Evolutionary conservation across 345 rosid species (phyloP).

Genomic region (Eucalyptus brandiana): DNA sequence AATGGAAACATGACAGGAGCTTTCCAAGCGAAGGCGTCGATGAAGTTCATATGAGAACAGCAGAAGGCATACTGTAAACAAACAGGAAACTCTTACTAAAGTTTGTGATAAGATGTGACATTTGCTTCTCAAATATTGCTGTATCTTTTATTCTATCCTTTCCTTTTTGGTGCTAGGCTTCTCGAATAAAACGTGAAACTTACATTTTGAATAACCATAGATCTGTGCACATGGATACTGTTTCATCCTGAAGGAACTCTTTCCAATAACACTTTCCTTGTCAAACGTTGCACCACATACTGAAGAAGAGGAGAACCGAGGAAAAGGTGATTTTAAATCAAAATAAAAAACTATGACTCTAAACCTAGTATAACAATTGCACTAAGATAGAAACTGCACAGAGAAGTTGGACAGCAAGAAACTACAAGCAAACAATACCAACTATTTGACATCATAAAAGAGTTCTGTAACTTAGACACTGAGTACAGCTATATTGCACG

Average conservation of each 20-base stretch:
- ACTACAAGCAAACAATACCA: not conserved
- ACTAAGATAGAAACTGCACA: not conserved
- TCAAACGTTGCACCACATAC: slow-evolving; percentile 35
- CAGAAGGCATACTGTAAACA: slow-evolving; percentile 51
- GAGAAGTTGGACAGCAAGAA: not conserved
- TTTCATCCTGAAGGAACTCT: slow-evolving; percentile 25
- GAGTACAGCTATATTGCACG: not conserved
- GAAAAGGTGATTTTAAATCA: not conserved
- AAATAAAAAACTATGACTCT: not conserved
- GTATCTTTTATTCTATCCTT: not conserved
- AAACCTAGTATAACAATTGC: not conserved
- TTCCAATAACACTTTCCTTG: slow-evolving; percentile 49
- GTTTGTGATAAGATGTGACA: not conserved
- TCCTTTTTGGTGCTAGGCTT: not conserved
- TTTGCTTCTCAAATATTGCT: not conserved
- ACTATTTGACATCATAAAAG: not conserved
- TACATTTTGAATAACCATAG: slow-evolving; percentile 82
- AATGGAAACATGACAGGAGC: slow-evolving; percentile 46
- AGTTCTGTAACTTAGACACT: not conserved
- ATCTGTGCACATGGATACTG: slow-evolving; percentile 48
- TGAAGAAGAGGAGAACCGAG: slow-evolving; percentile 2
- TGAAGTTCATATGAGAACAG: slow-evolving; percentile 78
- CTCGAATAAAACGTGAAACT: not conserved
- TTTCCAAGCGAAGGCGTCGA: slow-evolving; percentile 35
- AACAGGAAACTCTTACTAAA: not conserved